Evolutionary conservation across 495 filamentous ascomycete species (phyloP), one percentile per base, ranked within the genome.

Genomic region (Neurospora hispaniola): DNA sequence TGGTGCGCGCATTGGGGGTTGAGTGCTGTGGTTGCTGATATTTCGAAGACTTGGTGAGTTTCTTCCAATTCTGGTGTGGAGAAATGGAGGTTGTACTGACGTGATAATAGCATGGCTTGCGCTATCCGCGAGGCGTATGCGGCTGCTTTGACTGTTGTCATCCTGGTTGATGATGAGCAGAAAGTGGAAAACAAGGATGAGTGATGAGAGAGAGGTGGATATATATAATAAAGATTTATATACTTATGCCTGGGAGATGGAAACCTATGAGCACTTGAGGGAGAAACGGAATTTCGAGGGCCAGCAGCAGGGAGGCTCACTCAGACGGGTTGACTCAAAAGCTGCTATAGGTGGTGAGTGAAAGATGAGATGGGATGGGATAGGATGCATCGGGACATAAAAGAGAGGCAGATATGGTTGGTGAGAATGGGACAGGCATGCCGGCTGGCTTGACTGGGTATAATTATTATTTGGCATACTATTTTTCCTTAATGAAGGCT

Each of bases 1-100:
- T 92, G 90, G 90, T 92, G 89, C 75, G 83, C 88, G 74, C 89
- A 90, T 73, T 90, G 89, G 87, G 91, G 91, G 27, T 79, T 91
- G 71, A 87, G 84, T 62, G 90, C 90, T 0, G 79, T 93, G 23
- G 87, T 91, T 42, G 89, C 90, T 31, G 88, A 92, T 80, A 76
- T 90, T 69, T 82, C 86, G 69, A 84, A 81, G 81, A 92, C 90
- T n/a, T 93, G 90, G 86, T 87, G 70, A 78, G 84, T 83, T 72
- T 46, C 72, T 83, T 72, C 40, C 72, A 69, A 69, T 31, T 35
- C 42, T 43, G 8, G 20, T 71, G 16, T 41, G 14, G 14, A 41
- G 54, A 31, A 31, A 20, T 31, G n/a, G 11, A 20, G 11, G 5
- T 35, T 10, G 39, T 18, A 75, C 76, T 79, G 69, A 71, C 69